Percentiles rank a stretch among this genome's conserved stretches.
phyloP scores from a whole-genome alignment of 2,329 filamentous ascomycete species.

The Lecanicillium sp. region DNA sequence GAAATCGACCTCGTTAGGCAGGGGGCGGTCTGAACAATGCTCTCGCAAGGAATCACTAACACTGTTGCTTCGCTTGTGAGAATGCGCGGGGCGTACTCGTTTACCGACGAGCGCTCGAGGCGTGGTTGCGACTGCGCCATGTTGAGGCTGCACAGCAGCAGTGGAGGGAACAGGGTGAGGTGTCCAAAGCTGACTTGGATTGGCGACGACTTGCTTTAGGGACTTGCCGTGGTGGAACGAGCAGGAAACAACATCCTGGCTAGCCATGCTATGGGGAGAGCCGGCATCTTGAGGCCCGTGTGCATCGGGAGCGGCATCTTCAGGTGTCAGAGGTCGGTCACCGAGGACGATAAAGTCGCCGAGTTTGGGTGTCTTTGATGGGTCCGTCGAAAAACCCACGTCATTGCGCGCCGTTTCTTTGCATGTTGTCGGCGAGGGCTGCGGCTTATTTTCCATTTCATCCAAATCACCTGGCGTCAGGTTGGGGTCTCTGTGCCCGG shows the following conservation, averaged over 20 bases:
- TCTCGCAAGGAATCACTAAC: conserved; percentile 78
- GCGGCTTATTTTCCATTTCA: conserved; percentile 32
- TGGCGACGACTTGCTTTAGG: conserved; percentile 29
- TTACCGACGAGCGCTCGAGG: conserved; percentile 51
- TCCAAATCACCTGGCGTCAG: conserved; percentile 49
- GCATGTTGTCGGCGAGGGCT: conserved; percentile 24
- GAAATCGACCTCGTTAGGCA: conserved; percentile 47
- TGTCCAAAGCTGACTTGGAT: conserved; percentile 33
- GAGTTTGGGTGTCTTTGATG: conserved; percentile 36
- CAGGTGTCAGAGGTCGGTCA: conserved; percentile 39
- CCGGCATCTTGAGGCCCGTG: conserved; percentile 15
- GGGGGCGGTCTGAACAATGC: conserved; percentile 42
- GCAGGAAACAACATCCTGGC: conserved; percentile 54
- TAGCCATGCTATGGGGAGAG: conserved; percentile 50
- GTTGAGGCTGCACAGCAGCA: conserved; percentile 30
- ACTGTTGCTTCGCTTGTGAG: conserved; percentile 79
- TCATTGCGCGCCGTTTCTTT: conserved; percentile 14
- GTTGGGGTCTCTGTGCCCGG: conserved; percentile 48
- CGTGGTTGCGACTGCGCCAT: conserved; percentile 47
- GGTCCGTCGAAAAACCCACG: conserved; percentile 37
- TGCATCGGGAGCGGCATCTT: conserved; percentile 20
- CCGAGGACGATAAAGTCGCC: conserved; percentile 36
- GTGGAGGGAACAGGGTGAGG: conserved; percentile 50
- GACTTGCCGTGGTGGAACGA: conserved; percentile 51
- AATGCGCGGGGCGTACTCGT: conserved; percentile 45